These are phyloP conservation scores for Globisporangium spiculum DNA, from an alignment of 352 stramenopile species.

Conservation along the genomic window DNA sequence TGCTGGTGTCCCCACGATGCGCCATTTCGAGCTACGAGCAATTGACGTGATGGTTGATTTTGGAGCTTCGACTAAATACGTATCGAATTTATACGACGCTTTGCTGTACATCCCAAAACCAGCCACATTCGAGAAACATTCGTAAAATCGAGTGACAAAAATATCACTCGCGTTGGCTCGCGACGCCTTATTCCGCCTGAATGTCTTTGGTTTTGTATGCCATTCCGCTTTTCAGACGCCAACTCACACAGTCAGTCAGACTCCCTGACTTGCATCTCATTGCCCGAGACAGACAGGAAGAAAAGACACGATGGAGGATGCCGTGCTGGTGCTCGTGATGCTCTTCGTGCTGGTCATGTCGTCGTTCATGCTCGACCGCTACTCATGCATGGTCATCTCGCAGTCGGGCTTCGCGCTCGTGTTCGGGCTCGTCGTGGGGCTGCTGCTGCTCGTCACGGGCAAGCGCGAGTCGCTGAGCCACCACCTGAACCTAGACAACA, in stretches of 20 bases:
- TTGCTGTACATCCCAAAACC: neutral
- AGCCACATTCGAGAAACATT: neutral
- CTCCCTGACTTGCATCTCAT: neutral
- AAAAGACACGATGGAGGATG: slow-evolving; percentile 62
- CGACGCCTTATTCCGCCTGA: neutral
- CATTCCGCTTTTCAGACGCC: neutral
- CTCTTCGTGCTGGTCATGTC: slow-evolving; percentile 87
- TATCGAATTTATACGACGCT: neutral
- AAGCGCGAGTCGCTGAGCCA: slow-evolving; percentile 64
- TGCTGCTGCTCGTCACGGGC: slow-evolving; percentile 66
- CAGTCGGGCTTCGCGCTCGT: slow-evolving; percentile 84
- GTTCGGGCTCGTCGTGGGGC: slow-evolving; percentile 69
- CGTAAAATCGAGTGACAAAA: neutral
- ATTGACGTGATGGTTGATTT: neutral
- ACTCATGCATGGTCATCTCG: slow-evolving; percentile 83
- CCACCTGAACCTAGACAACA: slow-evolving; percentile 86
- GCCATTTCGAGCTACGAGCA: neutral
- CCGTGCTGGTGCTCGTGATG: slow-evolving; percentile 79
- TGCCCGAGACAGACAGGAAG: neutral
- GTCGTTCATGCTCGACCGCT: slow-evolving; percentile 84
- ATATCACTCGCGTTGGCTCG: neutral
- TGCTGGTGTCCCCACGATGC: neutral
- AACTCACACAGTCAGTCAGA: neutral
- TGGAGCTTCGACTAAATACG: neutral
- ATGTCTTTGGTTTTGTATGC: neutral